Evolutionary conservation across 148 eudicot species (phyloP).

Genomic region (Nepenthes gracilis): DNA sequence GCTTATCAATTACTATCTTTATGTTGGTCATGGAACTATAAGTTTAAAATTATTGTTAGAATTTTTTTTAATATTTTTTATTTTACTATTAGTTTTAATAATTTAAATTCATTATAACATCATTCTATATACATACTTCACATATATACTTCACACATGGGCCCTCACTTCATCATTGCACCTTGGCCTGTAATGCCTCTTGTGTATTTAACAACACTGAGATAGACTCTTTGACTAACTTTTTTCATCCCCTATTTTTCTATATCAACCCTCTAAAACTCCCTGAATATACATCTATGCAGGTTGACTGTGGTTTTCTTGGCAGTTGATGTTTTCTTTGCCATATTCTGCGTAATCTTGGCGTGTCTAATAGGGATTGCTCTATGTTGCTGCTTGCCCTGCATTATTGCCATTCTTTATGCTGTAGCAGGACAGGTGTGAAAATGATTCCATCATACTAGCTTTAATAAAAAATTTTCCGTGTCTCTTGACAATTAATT

Average conservation of each 20-base stretch:
- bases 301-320: slow-evolving; percentile 91
- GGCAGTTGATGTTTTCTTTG: slow-evolving; percentile 97
- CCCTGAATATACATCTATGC: slow-evolving; percentile 17
- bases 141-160: too few species aligned
- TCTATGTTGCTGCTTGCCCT: slow-evolving; percentile 96
- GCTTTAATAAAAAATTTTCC: background rate
- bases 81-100: too few species aligned
- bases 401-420: slow-evolving; percentile 93
- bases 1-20: too few species aligned
- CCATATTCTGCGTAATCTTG: slow-evolving; percentile 83
- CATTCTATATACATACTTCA: too few species aligned
- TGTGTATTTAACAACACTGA: too few species aligned
- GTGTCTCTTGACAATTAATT: background rate
- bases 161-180: too few species aligned
- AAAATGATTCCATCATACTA: background rate
- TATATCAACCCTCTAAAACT: background rate
- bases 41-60: too few species aligned
- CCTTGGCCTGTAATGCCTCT: too few species aligned
- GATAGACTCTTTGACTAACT: too few species aligned
- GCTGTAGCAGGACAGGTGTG: slow-evolving; percentile 91
- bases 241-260: background rate
- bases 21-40: too few species aligned
- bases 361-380: slow-evolving; percentile 95
- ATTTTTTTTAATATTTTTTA: too few species aligned
- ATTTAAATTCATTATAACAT: too few species aligned